Evolutionary conservation across 2,329 filamentous ascomycete species (phyloP), one percentile per base, ranked within the genome.

Genomic region (Macrophomina pseudophaseolina): DNA sequence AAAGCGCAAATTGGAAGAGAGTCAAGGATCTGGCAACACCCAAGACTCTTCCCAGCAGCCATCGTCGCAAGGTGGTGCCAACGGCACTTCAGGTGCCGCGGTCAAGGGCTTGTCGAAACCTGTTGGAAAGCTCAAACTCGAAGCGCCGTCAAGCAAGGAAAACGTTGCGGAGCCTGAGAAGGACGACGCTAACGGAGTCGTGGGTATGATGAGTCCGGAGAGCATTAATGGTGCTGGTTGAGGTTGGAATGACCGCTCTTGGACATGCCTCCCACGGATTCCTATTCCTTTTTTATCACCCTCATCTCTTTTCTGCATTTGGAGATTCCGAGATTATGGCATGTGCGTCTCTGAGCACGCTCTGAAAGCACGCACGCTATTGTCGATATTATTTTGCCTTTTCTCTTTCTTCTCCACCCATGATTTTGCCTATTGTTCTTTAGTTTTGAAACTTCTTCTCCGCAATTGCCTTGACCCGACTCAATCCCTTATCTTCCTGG

Each of bases 191-290:
- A 89, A 89, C 66, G 86, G 84, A 18, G 87, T 78, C 42, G 80
- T 88, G 38, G 90, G 90, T 23, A 93, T 94, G 88, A 93, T 94
- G 84, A 95, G 91, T 75, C 92, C 92, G 4, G 89, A 94, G 80
- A 93, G 91, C 77, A 88, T 92, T 71, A 68, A 74, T 71, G 73
- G 65, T 46, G 65, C 54, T 18, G 65, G 54, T 6, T 66, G 68
- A 68, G 42, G 23, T 53, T 33, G 23, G 62, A 52, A 54, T 59
- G 30, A 23, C 16, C 66, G 52, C 32, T 68, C 64, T 52, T 48
- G 46, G 11, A 68, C 40, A 69, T 58, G 65, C 35, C n/a, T 42
- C 44, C 42, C 42, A 14, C 42, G 42, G 52, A 38, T 35, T 64
- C 18, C 23, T 46, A 6, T 28, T 62, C 28, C n/a, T 42, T 28